Conservation (phyloP, 176 grass and related monocot genomes). For the Neostapfia colusana region DNA sequence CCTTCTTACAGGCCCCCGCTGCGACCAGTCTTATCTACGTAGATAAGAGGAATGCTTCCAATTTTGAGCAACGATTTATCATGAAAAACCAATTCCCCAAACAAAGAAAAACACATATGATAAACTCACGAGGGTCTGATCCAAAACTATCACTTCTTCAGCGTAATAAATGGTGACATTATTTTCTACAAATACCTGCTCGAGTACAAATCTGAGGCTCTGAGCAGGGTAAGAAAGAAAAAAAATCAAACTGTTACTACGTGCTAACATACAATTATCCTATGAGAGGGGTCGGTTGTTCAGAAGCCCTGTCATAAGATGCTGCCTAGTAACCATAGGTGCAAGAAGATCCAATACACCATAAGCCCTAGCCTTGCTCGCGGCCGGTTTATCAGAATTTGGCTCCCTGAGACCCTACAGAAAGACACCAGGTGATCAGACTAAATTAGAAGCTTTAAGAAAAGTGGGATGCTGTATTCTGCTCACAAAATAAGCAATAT, state of each 20-base stretch:
- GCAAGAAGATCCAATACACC: conserved; percentile 72
- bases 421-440: conserved; percentile 33
- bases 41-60: not conserved
- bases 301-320: conserved; percentile 57
- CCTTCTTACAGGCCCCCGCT: too few relatives aligned
- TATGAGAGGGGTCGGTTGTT: conserved; percentile 24
- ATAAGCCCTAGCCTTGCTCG: conserved; percentile 81
- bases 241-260: conserved; percentile 25
- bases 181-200: conserved; percentile 36
- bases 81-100: not conserved
- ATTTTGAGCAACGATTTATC: not conserved
- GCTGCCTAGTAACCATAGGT: conserved; percentile 84
- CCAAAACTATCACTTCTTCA: conserved; percentile 14
- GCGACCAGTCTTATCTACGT: not conserved
- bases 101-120: not conserved
- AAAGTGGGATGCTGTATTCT: not conserved
- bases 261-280: conserved; percentile 66
- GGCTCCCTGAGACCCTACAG: conserved; percentile 87
- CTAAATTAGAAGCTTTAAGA: not conserved
- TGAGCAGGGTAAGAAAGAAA: conserved; percentile 32
- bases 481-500: conserved; percentile 24
- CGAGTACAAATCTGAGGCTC: conserved; percentile 34
- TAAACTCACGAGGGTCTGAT: not conserved
- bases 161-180: conserved; percentile 40
- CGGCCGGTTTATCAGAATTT: conserved; percentile 73